phyloP scores from a whole-genome alignment of 129 eudicot species.

The Artemisia annua region DNA sequence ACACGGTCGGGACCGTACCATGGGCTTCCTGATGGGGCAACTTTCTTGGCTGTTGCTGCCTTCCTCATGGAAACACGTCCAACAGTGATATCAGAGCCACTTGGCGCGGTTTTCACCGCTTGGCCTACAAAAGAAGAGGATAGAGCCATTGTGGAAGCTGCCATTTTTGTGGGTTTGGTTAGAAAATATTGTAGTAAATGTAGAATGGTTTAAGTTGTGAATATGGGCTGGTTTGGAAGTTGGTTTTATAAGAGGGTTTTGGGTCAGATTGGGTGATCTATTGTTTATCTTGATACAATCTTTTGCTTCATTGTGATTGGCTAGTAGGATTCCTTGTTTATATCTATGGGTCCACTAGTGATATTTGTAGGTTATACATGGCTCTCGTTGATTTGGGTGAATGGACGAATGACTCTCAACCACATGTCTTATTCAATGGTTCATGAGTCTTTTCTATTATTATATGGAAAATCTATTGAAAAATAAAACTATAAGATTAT shows the following conservation, averaged over 20 bases:
- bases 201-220: conserved; percentile 19
- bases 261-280: conserved; percentile 29
- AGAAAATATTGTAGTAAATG: conserved; percentile 1
- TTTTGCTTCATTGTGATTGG: conserved; percentile 34
- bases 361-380: conserved; percentile 24
- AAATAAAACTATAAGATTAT: no score
- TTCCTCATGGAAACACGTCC: conserved; percentile 41
- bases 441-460: background rate
- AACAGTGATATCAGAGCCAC: conserved; percentile 23
- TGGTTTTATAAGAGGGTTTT: conserved; percentile 14
- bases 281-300: conserved; percentile 32
- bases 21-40: conserved; percentile 40
- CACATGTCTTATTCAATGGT: conserved; percentile 15
- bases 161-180: conserved; percentile 32
- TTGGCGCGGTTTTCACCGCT: conserved; percentile 34
- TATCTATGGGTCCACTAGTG: conserved; percentile 23
- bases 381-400: conserved; percentile 21
- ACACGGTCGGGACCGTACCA: conserved; percentile 50
- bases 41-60: conserved; percentile 23
- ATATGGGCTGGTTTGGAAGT: conserved; percentile 21
- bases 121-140: conserved; percentile 40
- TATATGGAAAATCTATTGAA: background rate
- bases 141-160: conserved; percentile 45
- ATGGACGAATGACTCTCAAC: conserved; percentile 7
- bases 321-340: conserved; percentile 17